A percentile compares a stretch with the other conserved stretches of the same genome.
phyloP scores from a whole-genome alignment of 2,329 filamentous ascomycete species.

The Diaporthe sp. region DNA sequence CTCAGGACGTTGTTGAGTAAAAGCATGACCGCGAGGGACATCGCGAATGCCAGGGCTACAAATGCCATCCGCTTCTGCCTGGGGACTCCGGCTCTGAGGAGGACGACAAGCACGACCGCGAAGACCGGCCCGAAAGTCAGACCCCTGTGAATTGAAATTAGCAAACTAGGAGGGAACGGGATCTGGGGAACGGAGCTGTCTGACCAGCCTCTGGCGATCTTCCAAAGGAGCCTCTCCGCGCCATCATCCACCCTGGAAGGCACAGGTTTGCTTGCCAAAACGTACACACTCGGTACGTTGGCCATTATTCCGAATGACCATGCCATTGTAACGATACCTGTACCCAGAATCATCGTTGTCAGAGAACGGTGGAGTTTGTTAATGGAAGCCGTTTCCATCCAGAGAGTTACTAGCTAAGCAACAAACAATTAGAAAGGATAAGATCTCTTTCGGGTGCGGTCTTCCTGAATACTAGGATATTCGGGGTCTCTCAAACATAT shows the following conservation, averaged over 20 bases:
- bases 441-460: no score
- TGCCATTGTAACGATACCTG: not conserved
- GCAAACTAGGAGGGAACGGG: not conserved
- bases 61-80: not conserved
- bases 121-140: not conserved
- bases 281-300: not conserved
- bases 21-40: not conserved
- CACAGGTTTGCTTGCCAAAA: not conserved
- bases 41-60: not conserved
- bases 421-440: no score
- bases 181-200: not conserved
- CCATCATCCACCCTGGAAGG: not conserved
- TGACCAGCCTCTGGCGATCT: slow-evolving; percentile 8
- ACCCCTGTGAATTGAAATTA: not conserved
- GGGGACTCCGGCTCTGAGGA: not conserved
- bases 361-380: no score
- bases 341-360: not conserved
- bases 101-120: not conserved
- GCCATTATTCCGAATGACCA: slow-evolving; percentile 6
- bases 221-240: not conserved
- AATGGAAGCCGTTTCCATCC: no score
- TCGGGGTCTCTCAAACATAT: no score
- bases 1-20: not conserved
- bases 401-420: no score
- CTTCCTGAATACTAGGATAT: no score